phyloP scores from a whole-genome alignment of 768 basidiomycete genomes.

The Chalciporus chontae region DNA sequence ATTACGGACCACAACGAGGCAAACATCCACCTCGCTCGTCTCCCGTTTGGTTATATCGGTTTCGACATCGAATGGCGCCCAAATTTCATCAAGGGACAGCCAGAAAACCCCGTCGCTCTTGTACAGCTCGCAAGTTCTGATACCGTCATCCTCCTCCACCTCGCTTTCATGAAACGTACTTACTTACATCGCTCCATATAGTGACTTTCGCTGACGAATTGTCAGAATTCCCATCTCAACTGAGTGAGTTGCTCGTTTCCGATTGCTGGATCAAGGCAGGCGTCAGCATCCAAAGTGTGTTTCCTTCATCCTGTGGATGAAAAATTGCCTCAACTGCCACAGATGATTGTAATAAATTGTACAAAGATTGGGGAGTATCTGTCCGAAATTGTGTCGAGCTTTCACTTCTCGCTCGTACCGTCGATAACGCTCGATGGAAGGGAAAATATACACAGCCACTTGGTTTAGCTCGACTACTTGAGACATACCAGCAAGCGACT shows the following conservation, averaged over 20 bases:
- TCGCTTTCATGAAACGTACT: conserved; percentile 53
- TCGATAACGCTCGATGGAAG: conserved; percentile 71
- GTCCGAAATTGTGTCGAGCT: conserved; percentile 62
- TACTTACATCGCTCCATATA: not conserved
- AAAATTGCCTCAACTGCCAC: conserved; percentile 2
- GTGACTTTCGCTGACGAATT: conserved; percentile 7
- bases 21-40: conserved; percentile 13
- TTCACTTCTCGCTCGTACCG: conserved; percentile 62
- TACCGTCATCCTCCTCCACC: conserved; percentile 60
- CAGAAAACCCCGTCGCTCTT: conserved; percentile 67
- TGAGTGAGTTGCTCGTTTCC: conserved; percentile 51
- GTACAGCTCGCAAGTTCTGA: conserved; percentile 64
- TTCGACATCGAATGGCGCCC: conserved; percentile 85
- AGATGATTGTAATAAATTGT: conserved; percentile 72
- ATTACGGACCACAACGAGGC: conserved; percentile 32
- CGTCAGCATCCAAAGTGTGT: conserved; percentile 67
- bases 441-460: conserved; percentile 59
- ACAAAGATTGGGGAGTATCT: conserved; percentile 39
- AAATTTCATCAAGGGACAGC: conserved; percentile 45
- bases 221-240: conserved; percentile 50
- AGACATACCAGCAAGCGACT: conserved; percentile 50
- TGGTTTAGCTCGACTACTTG: conserved; percentile 63
- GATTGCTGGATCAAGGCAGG: conserved; percentile 62
- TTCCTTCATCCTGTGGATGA: not conserved
- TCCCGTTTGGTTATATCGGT: conserved; percentile 41